Base-by-base conservation (phyloP, 345 rosid genomes). In the Eucalyptus caleyi region DNA sequence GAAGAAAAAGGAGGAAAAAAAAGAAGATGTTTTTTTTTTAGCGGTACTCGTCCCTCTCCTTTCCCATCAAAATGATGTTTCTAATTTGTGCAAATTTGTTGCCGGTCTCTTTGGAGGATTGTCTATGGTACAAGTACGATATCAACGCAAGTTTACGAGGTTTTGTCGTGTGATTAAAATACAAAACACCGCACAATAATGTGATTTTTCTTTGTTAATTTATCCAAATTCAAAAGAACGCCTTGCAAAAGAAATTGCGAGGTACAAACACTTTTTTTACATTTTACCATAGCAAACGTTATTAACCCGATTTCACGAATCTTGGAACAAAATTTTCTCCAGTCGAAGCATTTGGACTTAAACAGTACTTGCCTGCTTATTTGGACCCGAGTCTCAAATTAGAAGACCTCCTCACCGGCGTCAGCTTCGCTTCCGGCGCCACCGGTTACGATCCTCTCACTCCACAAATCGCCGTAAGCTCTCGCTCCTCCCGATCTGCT, bases 351-450 rank as follows among this genome's bases (percentile, higher is more conserved):
- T 50, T 94, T 3, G 98, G 95, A 24, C 26, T 94, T 1, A 95
- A 95, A 88, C 89, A 92, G 62, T 51, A 80, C 34, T 14, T 96
- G 89, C 98, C 98, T 7, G 94, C 95, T 26, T 96, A 94, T 89
- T 92, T 92, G 87, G 95, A 95, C 89, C 94, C 93, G 23, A 94
- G 89, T 69, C 86, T 95, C 37, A 85, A 90, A 91, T 86, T 88
- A 40, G 90, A 93, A 60, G 97, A 96, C 59, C 96, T 96, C 26
- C 92, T 93, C 13, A 95, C 95, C 34, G 96, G 97, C 16, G 97
- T 96, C 23, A 91, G 93, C 53, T 95, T 95, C 88, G 97, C 96
- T 47, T 95, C 96, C 2, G 96, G 95, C 86, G 96, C 89, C 9
- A 11, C 92, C 51, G 98, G 98, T 40, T 96, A 91, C 21, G 96